Percentiles rank a stretch among this genome's conserved stretches.
These are phyloP conservation scores for Leucocoprinus leucothites DNA, from an alignment of 768 basidiomycete genomes.

Conservation along the genomic window DNA sequence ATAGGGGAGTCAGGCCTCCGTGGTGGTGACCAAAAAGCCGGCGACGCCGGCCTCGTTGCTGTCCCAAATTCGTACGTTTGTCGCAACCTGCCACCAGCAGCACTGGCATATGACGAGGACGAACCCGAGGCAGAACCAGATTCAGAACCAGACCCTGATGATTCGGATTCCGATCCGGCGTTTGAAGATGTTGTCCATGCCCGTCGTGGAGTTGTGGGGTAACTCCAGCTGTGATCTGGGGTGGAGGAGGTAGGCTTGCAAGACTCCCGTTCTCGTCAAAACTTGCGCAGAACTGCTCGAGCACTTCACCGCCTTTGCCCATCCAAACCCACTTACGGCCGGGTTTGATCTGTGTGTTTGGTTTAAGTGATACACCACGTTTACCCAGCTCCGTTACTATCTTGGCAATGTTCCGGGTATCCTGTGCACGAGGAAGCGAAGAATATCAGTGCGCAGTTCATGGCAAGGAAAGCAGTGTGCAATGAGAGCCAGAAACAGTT, in stretches of 20 bases:
- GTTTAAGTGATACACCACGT: constrained; percentile 61
- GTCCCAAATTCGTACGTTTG: constrained; percentile 5
- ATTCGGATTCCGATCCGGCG: not conserved
- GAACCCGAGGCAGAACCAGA: not conserved
- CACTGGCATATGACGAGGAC: not conserved
- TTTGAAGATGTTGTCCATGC: not conserved
- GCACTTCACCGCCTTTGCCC: constrained; percentile 69
- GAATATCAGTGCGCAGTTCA: not conserved
- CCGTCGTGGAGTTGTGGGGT: not conserved
- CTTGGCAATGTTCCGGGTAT: constrained; percentile 85
- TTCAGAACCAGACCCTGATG: not conserved
- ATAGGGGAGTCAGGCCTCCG: constrained; percentile 4
- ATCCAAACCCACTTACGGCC: constrained; percentile 81
- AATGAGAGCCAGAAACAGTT: not conserved
- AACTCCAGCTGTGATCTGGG: not conserved
- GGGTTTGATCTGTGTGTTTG: constrained; percentile 70
- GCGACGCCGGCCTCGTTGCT: constrained; percentile 1
- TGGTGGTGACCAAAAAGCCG: constrained; percentile 9
- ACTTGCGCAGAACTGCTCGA: constrained; percentile 37
- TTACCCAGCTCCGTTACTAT: constrained; percentile 77
- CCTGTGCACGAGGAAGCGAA: constrained; percentile 41
- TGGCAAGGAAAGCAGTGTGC: not conserved
- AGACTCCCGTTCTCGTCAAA: constrained; percentile 1
- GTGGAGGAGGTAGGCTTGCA: not conserved
- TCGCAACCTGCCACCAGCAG: not conserved